A percentile compares a stretch with the other conserved stretches of the same genome.
Conservation (phyloP, 768 basidiomycete species). For the Hericium rajendrae region DNA sequence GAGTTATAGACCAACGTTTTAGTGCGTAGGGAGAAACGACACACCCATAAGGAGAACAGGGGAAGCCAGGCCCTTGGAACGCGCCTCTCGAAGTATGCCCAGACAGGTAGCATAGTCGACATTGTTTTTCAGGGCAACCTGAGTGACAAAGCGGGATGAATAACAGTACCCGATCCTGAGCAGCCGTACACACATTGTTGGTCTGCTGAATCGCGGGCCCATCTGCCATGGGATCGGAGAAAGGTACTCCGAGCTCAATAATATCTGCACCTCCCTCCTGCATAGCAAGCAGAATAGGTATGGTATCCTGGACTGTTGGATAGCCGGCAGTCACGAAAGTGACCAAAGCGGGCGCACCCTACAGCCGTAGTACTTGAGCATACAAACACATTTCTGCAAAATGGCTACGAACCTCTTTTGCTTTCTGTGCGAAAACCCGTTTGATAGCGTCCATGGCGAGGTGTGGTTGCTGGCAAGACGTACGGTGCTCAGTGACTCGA, state of each 20-base stretch:
- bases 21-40: conserved; percentile 6
- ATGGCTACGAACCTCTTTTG: conserved; percentile 33
- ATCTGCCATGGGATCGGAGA: conserved; percentile 95
- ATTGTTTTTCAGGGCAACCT: conserved; percentile 80
- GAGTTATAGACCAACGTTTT: background rate
- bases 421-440: conserved; percentile 61
- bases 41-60: conserved; percentile 94
- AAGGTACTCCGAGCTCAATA: conserved; percentile 92
- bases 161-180: too few relatives aligned
- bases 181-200: conserved; percentile 64
- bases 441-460: conserved; percentile 59
- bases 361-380: conserved; percentile 1
- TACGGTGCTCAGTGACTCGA: too few relatives aligned
- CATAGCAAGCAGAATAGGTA: conserved; percentile 84
- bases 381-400: background rate
- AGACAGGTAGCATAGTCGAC: conserved; percentile 73
- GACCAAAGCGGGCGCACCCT: conserved; percentile 58
- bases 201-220: conserved; percentile 89
- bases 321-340: conserved; percentile 95
- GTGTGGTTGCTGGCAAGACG: background rate
- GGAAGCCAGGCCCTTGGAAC: conserved; percentile 68
- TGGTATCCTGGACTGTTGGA: conserved; percentile 70
- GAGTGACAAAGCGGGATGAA: background rate
- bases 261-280: conserved; percentile 89
- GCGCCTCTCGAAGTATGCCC: conserved; percentile 65